Evolutionary conservation across 768 basidiomycete genomes (phyloP).

Genomic region (Hygrophorus pudorinus): DNA sequence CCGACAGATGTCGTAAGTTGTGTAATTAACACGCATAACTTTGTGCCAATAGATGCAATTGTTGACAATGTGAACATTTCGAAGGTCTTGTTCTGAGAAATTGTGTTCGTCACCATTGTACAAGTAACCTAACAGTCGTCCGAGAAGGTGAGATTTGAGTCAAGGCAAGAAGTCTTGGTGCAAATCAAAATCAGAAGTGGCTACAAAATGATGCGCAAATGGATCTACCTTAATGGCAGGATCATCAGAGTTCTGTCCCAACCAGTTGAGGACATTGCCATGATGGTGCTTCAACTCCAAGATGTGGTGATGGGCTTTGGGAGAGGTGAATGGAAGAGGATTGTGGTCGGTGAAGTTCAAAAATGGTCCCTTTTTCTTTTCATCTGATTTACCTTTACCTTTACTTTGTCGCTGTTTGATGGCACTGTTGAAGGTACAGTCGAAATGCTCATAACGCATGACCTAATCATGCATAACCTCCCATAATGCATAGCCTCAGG

Average conservation of each 20-base stretch:
- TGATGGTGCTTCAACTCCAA: constrained; percentile 12
- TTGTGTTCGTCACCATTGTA: constrained; percentile 9
- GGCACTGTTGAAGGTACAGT: too few species aligned
- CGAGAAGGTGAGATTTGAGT: constrained; percentile 15
- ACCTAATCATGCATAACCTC: too few species aligned
- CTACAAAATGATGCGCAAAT: not conserved
- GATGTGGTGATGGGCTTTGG: constrained; percentile 11
- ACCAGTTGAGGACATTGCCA: constrained; percentile 1
- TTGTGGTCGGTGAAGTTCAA: constrained; percentile 1
- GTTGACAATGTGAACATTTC: constrained; percentile 8
- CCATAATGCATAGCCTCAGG: too few species aligned
- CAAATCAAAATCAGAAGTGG: constrained; percentile 5
- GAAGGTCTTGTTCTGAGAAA: constrained; percentile 5
- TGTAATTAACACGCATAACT: constrained; percentile 18
- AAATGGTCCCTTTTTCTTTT: not conserved
- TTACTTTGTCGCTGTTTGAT: too few species aligned
- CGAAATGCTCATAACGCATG: too few species aligned
- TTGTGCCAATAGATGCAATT: constrained; percentile 19
- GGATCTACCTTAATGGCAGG: constrained; percentile 3
- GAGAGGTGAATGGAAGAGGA: constrained; percentile 1
- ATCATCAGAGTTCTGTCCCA: constrained; percentile 1
- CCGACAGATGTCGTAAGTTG: constrained; percentile 18
- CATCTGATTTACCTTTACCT: not conserved
- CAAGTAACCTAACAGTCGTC: not conserved
- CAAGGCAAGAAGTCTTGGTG: constrained; percentile 14